Evolutionary conservation across 2,329 filamentous ascomycete species (phyloP).

Genomic region (Xylariaceae sp.): DNA sequence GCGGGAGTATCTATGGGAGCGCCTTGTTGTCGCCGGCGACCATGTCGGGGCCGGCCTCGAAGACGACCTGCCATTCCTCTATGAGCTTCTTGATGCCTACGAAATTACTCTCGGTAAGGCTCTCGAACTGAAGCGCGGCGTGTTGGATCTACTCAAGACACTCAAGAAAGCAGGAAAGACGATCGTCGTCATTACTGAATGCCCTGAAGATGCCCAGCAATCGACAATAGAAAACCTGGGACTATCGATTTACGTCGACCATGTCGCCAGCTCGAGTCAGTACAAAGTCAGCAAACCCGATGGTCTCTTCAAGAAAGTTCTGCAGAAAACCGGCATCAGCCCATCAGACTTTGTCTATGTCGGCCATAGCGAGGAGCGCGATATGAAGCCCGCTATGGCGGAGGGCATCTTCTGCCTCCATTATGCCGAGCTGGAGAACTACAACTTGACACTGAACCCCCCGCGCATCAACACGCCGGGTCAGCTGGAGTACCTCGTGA

Average conservation of each 20-base stretch:
- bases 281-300: slow-evolving; percentile 29
- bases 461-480: slow-evolving; percentile 17
- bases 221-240: slow-evolving; percentile 36
- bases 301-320: slow-evolving; percentile 28
- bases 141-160: slow-evolving; percentile 31
- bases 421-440: slow-evolving; percentile 21
- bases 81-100: slow-evolving; percentile 28
- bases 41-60: slow-evolving; percentile 21
- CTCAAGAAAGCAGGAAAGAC: slow-evolving; percentile 35
- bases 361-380: slow-evolving; percentile 30
- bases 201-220: slow-evolving; percentile 43
- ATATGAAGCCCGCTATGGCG: slow-evolving; percentile 28
- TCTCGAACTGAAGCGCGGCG: slow-evolving; percentile 36
- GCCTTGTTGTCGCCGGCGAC: slow-evolving; percentile 34
- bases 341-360: slow-evolving; percentile 28
- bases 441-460: slow-evolving; percentile 9
- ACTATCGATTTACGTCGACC: slow-evolving; percentile 27
- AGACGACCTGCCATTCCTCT: slow-evolving; percentile 19
- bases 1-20: slow-evolving; percentile 38
- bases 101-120: slow-evolving; percentile 28
- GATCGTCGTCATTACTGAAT: slow-evolving; percentile 43
- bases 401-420: slow-evolving; percentile 30
- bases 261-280: slow-evolving; percentile 31
- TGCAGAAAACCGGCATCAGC: slow-evolving; percentile 26
- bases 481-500: slow-evolving; percentile 11